These are phyloP conservation scores for Solidago caesia DNA, from an alignment of 129 eudicot species.

Conservation along the genomic window DNA sequence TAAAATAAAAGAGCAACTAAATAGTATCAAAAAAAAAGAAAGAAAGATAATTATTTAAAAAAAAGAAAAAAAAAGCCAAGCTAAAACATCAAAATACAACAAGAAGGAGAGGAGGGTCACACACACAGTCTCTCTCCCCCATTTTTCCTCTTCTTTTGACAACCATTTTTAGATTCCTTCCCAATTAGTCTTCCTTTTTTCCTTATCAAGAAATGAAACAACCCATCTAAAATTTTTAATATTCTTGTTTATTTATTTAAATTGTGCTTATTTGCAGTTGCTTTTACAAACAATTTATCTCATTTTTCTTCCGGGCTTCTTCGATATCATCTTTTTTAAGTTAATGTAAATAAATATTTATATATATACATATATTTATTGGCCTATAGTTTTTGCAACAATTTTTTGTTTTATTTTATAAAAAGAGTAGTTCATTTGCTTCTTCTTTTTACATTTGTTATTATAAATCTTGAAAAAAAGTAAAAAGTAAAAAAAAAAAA, in stretches of 20 bases:
- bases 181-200: slow-evolving; percentile 10
- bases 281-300: not conserved
- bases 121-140: slow-evolving; percentile 15
- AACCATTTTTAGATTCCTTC: slow-evolving; percentile 18
- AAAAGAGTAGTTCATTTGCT: slow-evolving; percentile 19
- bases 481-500: slow-evolving; percentile 9
- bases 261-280: not conserved
- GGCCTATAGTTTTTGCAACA: not conserved
- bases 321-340: not conserved
- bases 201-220: not conserved
- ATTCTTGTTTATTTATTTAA: not conserved
- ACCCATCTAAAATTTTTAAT: not conserved
- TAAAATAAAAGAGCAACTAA: not conserved
- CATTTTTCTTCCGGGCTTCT: not conserved
- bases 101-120: slow-evolving; percentile 21
- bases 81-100: slow-evolving; percentile 14
- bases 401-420: not conserved
- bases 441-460: slow-evolving; percentile 2
- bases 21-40: not conserved
- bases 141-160: slow-evolving; percentile 19
- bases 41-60: not conserved
- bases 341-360: not conserved
- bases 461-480: slow-evolving; percentile 16
- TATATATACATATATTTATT: not conserved
- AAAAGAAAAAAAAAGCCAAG: not conserved